Evolutionary conservation across 139 green algal species (phyloP).

Genomic region (Closterium sp.): DNA sequence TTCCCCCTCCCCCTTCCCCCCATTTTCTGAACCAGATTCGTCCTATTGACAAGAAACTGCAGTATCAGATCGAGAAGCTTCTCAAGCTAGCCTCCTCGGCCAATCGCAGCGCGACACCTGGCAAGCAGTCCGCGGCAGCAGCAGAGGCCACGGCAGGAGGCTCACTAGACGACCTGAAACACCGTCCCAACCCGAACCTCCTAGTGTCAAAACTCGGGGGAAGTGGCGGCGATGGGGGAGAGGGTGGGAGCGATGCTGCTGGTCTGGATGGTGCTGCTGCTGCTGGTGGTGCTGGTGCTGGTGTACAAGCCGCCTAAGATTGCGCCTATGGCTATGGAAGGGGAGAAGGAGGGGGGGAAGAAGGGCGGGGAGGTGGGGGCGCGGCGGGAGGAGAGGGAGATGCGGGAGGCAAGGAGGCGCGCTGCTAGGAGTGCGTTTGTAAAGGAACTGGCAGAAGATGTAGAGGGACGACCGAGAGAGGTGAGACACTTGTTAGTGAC

Average conservation of each 20-base stretch:
- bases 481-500: too few relatives aligned
- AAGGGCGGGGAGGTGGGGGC: constrained; percentile 20
- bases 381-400: constrained; percentile 15
- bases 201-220: constrained; percentile 62
- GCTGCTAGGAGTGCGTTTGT: constrained; percentile 68
- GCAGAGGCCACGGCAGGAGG: constrained; percentile 46
- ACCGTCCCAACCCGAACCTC: constrained; percentile 68
- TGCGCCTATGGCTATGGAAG: constrained; percentile 79
- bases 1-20: background rate
- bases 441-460: constrained; percentile 66
- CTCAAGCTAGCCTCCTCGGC: constrained; percentile 58
- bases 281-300: background rate
- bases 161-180: constrained; percentile 52
- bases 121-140: background rate
- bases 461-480: constrained; percentile 82
- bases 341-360: constrained; percentile 45
- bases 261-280: background rate
- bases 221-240: background rate
- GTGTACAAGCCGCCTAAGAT: constrained; percentile 71
- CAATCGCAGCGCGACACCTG: background rate
- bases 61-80: constrained; percentile 96
- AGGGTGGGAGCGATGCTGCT: background rate
- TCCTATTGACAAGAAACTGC: constrained; percentile 92
- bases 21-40: constrained; percentile 62
- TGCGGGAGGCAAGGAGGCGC: constrained; percentile 53